Conservation (phyloP, 495 filamentous ascomycete genomes). For the Halenospora varia region DNA sequence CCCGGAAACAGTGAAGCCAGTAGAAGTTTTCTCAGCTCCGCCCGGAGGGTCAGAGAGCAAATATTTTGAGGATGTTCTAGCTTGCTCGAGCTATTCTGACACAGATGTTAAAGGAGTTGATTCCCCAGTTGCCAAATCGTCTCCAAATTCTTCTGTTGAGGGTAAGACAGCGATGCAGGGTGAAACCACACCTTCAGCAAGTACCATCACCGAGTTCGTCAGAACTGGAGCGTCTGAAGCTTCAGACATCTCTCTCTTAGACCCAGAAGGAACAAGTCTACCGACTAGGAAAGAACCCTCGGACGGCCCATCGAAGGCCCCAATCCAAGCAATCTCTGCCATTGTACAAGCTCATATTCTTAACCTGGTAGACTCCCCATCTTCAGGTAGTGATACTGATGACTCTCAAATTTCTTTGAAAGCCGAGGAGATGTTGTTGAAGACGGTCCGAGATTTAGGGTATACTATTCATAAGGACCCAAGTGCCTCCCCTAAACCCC, state of each 20-base stretch:
- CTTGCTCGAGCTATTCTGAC: conserved; percentile 13
- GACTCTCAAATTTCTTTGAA: conserved; percentile 8
- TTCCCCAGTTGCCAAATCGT: not conserved
- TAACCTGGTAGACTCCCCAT: conserved; percentile 4
- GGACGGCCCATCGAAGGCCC: not conserved
- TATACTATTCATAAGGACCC: conserved; percentile 18
- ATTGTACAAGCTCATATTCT: not conserved
- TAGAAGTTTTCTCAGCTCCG: conserved; percentile 11
- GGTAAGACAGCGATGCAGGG: conserved; percentile 16
- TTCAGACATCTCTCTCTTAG: conserved; percentile 1
- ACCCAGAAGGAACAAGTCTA: conserved; percentile 1
- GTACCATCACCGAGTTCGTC: conserved; percentile 14
- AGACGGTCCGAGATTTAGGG: conserved; percentile 9
- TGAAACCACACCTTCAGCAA: conserved; percentile 10
- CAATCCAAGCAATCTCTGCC: not conserved
- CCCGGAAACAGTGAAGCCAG: conserved; percentile 15
- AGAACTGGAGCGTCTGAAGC: conserved; percentile 11
- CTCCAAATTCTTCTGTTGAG: not conserved
- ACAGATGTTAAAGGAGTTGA: conserved; percentile 1
- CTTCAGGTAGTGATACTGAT: conserved; percentile 1
- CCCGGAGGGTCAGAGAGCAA: not conserved
- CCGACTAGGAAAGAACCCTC: conserved; percentile 11
- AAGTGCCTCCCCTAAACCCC: not conserved
- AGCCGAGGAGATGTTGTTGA: conserved; percentile 17
- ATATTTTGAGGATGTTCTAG: conserved; percentile 11